These are phyloP conservation scores for Gymnopilus junonius DNA, from an alignment of 768 basidiomycete genomes.

Conservation along the genomic window DNA sequence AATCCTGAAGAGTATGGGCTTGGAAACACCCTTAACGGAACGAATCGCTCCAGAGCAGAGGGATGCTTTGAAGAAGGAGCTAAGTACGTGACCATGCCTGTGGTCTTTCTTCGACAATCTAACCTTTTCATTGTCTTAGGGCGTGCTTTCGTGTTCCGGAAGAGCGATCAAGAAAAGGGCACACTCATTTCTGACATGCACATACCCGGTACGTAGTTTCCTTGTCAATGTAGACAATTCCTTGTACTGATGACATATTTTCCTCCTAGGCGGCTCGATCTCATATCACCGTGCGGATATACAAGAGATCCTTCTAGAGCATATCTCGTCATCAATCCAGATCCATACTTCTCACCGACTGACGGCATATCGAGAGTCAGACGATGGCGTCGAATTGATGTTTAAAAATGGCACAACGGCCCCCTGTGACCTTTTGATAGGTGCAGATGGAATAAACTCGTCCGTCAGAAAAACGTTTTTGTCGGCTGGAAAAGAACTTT, in stretches of 20 bases:
- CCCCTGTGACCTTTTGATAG: constrained; percentile 64
- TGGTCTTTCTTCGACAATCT: no score
- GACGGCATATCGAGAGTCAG: constrained; percentile 48
- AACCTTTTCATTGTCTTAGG: neutral
- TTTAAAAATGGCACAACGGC: constrained; percentile 64
- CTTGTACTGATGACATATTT: constrained; percentile 22
- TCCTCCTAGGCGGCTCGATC: constrained; percentile 23
- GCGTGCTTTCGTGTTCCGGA: constrained; percentile 11
- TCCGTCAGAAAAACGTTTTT: constrained; percentile 39
- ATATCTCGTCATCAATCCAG: constrained; percentile 38
- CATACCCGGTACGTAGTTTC: constrained; percentile 15
- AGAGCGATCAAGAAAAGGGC: constrained; percentile 19
- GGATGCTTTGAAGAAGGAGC: neutral
- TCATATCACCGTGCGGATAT: constrained; percentile 54
- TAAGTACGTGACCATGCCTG: neutral
- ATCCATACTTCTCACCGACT: constrained; percentile 43
- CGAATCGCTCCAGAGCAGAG: constrained; percentile 16
- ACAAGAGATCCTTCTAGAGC: constrained; percentile 47
- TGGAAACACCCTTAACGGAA: constrained; percentile 26
- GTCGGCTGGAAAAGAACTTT: constrained; percentile 33
- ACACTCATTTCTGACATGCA: constrained; percentile 2
- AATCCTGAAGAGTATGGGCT: constrained; percentile 41
- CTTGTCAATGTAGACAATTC: constrained; percentile 20
- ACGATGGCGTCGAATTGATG: constrained; percentile 43
- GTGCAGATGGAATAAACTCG: constrained; percentile 67